These are phyloP conservation scores for Lyophyllum atratum DNA, from an alignment of 768 basidiomycete species.

Conservation along the genomic window DNA sequence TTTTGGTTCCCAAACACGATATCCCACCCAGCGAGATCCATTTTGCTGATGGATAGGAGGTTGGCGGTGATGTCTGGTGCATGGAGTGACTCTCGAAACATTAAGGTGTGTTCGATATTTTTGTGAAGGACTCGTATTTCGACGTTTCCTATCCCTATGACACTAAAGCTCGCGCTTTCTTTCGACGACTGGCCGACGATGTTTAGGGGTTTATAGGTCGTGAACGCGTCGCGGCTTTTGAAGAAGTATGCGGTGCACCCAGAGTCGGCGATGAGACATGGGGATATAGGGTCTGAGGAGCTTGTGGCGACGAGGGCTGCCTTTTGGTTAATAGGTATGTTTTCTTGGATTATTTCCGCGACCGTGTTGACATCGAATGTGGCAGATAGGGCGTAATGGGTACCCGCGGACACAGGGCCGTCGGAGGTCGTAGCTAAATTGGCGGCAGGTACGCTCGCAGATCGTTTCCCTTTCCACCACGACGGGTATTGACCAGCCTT, in stretches of 20 bases:
- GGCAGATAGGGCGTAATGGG: background rate
- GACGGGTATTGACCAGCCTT: conserved; percentile 19
- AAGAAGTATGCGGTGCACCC: background rate
- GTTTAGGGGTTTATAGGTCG: background rate
- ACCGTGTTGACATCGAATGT: background rate
- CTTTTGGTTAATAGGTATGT: background rate
- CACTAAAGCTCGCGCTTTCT: background rate
- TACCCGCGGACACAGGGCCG: background rate
- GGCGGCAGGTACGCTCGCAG: no score
- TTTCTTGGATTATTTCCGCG: background rate
- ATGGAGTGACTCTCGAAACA: background rate
- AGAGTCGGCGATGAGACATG: background rate
- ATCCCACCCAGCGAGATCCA: background rate
- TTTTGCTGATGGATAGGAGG: background rate
- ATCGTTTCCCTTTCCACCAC: conserved; percentile 6
- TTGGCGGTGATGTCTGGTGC: background rate
- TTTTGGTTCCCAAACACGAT: background rate
- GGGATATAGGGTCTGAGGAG: background rate
- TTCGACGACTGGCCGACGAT: background rate
- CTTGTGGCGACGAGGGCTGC: background rate
- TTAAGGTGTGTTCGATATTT: background rate
- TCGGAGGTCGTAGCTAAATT: no score
- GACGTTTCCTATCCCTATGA: background rate
- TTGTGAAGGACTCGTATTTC: background rate
- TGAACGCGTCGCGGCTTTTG: background rate